Evolutionary conservation across 164 flowering plant species (phyloP), one percentile per base, ranked within the genome.

Genomic region (Cinnamomum chago): DNA sequence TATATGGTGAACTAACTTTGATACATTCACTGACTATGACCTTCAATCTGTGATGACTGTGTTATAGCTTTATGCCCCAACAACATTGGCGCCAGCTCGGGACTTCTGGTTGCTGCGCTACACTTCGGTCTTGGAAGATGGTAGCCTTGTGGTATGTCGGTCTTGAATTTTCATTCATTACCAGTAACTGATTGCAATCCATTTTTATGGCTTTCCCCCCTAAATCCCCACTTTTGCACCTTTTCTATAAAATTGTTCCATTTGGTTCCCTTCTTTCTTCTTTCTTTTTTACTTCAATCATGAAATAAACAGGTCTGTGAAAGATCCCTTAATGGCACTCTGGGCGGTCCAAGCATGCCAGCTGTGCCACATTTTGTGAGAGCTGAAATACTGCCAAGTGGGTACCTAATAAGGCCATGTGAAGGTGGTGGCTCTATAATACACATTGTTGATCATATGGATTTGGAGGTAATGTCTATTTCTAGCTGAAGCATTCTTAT

Each of bases 361-460:
- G 80, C 90, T 13, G 95, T 86, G 76, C 96, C 83, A 77, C 87
- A 84, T 79, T 95, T 93, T 87, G 97, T 92, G 28, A 91, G 98
- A 80, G 97, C 95, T 23, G 99, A 93, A 79, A 88, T 95, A 87
- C 85, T 92, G 68, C 97, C 99, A 1, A 95, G 99, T 83, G 99
- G 99, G 30, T 95, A 88, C 78, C 85, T 93, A 13, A 87, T 95
- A 62, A 83, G 98, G 78, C 97, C 99, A 65, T 95, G 97, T 83
- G 99, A 95, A 60, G 99, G 99, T 20, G 98, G 99, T 79, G 99
- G 98, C 13, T 93, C 99, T 14, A 92, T 93, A n/a, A 90, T 95
- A 67, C 95, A 91, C 81, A 91, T 95, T 70, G 98, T 95, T 73
- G 98, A 95, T 83, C 99, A 95, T 79, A 82, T 95, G 86, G 95